Evolutionary conservation across 345 rosid species (phyloP), one percentile per base, ranked within the genome.

Genomic region (Aurinia saxatilis): DNA sequence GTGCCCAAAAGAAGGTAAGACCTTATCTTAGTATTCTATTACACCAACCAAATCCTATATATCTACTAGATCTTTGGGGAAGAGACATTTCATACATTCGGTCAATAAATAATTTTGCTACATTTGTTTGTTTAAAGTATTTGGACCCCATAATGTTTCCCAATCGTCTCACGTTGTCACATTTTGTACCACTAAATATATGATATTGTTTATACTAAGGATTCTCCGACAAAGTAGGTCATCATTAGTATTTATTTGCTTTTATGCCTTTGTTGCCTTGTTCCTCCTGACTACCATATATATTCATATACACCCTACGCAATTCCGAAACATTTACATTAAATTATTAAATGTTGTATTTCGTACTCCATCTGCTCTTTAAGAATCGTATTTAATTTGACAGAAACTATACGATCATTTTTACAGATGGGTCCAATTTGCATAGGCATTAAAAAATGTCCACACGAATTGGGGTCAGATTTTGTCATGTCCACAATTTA

Each of bases 211-310:
- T 70, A 70, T 55, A 11, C 56, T 63, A 48, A 55, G 74, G 74
- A 70, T 70, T 70, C 69, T 54, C 74, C 74, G 74, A 70, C 74
- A 70, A 39, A 2, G 52, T 63, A 70, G 57, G 69, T 63, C 69
- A 63, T 52, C 57, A 55, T 70, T 70, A n/a, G 29, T 62, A 62
- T 70, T 70, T 30, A 70, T 39, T 70, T 62, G 21, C 47, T 68
- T 60, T 54, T 47, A 50, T 61, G 67, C 50, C 11, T 61, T 59
- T 36, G 56, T 62, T 61, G 50, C 40, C 52, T 63, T 62, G 49
- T 60, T 50, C 31, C 37, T 59, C 25, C 29, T 50, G 40, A 68
- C 54, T 60, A 67, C 21, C 15, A 57, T 48, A 49, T 57, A 21
- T 21, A 21, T 21, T n/a, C n/a, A 21, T 21, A 21, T 27, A 27